phyloP scores from a whole-genome alignment of 1,139 yeast species.

The Yamadazyma epiphylla region DNA sequence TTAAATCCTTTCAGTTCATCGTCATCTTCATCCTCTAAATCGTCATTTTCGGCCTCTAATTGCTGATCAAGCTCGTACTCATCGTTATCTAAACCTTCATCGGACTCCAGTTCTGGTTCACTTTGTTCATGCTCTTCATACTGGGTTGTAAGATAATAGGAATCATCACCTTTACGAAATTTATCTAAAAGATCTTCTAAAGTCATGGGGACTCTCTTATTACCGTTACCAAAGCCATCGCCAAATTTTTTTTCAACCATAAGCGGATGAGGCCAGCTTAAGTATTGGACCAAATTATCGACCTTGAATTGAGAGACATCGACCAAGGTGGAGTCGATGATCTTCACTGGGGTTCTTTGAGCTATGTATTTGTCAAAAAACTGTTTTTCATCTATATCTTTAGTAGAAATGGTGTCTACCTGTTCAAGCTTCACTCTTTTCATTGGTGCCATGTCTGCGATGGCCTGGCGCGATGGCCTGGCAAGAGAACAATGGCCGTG shows the following conservation, averaged over 20 bases:
- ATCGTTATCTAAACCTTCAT: constrained; percentile 13
- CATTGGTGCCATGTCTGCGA: constrained; percentile 1
- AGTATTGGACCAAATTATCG: constrained; percentile 28
- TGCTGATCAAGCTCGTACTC: constrained; percentile 11
- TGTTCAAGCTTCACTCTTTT: constrained; percentile 10
- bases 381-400: constrained; percentile 2
- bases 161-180: constrained; percentile 32
- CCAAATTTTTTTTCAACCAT: constrained; percentile 54
- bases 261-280: constrained; percentile 29
- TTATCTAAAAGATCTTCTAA: constrained; percentile 43
- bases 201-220: constrained; percentile 44
- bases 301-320: constrained; percentile 21
- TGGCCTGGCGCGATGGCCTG: no score
- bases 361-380: constrained; percentile 28
- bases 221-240: constrained; percentile 68
- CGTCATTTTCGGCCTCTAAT: constrained; percentile 8
- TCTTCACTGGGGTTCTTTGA: constrained; percentile 36
- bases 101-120: constrained; percentile 18
- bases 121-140: constrained; percentile 28
- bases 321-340: constrained; percentile 14
- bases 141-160: constrained; percentile 64
- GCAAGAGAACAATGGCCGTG: no score
- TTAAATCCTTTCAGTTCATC: constrained; percentile 8
- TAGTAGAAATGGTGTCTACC: constrained; percentile 4
- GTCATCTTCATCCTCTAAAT: constrained; percentile 12